A percentile compares a stretch with the other conserved stretches of the same genome.
Conservation (phyloP, 805 yeast species). For the Candida broadrunensis region DNA sequence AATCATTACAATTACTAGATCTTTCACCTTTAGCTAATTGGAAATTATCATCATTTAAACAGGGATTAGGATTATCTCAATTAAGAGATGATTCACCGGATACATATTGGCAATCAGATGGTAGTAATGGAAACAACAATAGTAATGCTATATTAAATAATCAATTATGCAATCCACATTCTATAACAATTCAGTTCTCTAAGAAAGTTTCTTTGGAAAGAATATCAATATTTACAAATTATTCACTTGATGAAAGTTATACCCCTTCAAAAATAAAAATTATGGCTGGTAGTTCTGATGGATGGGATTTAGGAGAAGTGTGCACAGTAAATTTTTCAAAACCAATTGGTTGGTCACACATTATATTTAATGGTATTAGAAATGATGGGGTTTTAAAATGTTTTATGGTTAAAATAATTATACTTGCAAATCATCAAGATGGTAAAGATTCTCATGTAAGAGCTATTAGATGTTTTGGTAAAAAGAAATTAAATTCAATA, state of each 20-base stretch:
- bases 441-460: slow-evolving; percentile 95
- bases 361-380: slow-evolving; percentile 54
- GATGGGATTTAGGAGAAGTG: slow-evolving; percentile 72
- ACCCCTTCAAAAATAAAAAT: slow-evolving; percentile 74
- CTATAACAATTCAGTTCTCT: slow-evolving; percentile 72
- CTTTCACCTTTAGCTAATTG: slow-evolving; percentile 80
- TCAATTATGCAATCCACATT: slow-evolving; percentile 70
- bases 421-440: slow-evolving; percentile 81
- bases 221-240: slow-evolving; percentile 70
- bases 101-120: slow-evolving; percentile 94
- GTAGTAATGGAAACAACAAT: slow-evolving; percentile 40
- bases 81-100: slow-evolving; percentile 71
- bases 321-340: slow-evolving; percentile 54
- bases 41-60: slow-evolving; percentile 75
- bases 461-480: slow-evolving; percentile 58
- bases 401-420: slow-evolving; percentile 58
- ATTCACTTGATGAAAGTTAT: slow-evolving; percentile 79
- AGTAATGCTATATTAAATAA: slow-evolving; percentile 23
- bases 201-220: slow-evolving; percentile 69
- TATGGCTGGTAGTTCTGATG: slow-evolving; percentile 70
- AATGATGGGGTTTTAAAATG: slow-evolving; percentile 61
- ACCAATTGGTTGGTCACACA: slow-evolving; percentile 78
- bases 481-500: slow-evolving; percentile 13
- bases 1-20: slow-evolving; percentile 61
- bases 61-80: slow-evolving; percentile 68